Evolutionary conservation across 202 grass and related monocot genomes (phyloP).

Genomic region (Digitaria exilis): DNA sequence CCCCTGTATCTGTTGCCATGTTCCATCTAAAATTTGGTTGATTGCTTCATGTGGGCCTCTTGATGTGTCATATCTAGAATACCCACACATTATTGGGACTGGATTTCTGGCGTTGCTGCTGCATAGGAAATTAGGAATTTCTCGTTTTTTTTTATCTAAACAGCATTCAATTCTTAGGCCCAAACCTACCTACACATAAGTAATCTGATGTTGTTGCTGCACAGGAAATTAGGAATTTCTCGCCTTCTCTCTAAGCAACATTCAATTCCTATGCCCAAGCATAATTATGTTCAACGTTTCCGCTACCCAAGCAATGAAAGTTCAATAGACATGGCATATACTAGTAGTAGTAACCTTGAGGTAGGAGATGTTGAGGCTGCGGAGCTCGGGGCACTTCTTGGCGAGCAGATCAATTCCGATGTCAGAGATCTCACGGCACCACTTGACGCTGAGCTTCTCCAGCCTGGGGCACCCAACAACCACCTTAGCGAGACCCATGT

Average conservation of each 20-base stretch:
- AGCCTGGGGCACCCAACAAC: conserved; percentile 74
- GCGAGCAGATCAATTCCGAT: conserved; percentile 88
- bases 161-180: background rate
- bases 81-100: background rate
- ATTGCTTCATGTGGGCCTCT: no score
- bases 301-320: background rate
- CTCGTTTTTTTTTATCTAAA: background rate
- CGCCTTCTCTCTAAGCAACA: background rate
- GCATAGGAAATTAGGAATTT: background rate
- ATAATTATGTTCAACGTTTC: background rate
- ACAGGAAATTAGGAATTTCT: no score
- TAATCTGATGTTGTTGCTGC: no score
- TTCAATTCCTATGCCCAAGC: no score
- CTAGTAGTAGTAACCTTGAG: conserved; percentile 58
- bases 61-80: background rate
- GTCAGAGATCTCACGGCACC: conserved; percentile 93
- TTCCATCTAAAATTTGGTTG: background rate
- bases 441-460: conserved; percentile 82
- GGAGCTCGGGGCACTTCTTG: conserved; percentile 84
- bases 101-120: background rate
- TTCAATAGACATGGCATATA: background rate
- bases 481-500: conserved; percentile 91
- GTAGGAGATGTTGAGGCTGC: conserved; percentile 84
- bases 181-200: background rate
- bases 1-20: background rate